Base-by-base conservation (phyloP, 2,329 filamentous ascomycete species). In the Cyphellophora europaea region DNA sequence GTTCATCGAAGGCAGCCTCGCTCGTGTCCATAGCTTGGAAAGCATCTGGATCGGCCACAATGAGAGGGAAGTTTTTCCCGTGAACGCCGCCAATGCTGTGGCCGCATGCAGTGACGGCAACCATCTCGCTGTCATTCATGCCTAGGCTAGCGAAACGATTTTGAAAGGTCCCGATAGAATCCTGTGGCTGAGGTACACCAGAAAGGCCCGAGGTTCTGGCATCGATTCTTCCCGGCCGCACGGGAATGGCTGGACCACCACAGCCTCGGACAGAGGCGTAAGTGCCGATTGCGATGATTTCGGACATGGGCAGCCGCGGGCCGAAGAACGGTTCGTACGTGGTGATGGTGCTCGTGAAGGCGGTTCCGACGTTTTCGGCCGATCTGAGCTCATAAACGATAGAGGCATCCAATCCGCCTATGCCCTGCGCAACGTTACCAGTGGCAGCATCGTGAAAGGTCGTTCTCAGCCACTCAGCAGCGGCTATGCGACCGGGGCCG, bases 41-140 rank as follows among this genome's bases (percentile, higher is more conserved):
- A 5, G 45, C 49, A 4, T 51, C 48, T 5, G 43, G 43, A 4
- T 51, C 49, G 6, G 48, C 41, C 6, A 55, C 52, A 30, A 58
- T 53, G 19, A 53, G 45, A 10, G 55, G 55, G 33, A 48, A 52
- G 13, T 50, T 51, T 18, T 40, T 45, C 17, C 46, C 44, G 33
- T 58, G 55, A 6, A 58, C 54, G n/a, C 53, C 50, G 12, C 56
- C 56, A 19, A 59, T 44, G 2, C 49, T 52, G 36, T 59, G 56
- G 2, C 56, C 56, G 35, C 55, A 59, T 6, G 56, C 54, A 15
- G 52, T 48, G 18, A 59, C 33, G 11, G 39, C 43, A 27, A 53
- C 42, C 30, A 27, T 42, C 21, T 50, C 50, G 37, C 42, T 41
- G 17, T 46, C 43, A 12, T 41, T 50, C 25, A 59, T 49, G 3